Conservation (phyloP, 345 rosid genomes). For the Trapa incisa region DNA sequence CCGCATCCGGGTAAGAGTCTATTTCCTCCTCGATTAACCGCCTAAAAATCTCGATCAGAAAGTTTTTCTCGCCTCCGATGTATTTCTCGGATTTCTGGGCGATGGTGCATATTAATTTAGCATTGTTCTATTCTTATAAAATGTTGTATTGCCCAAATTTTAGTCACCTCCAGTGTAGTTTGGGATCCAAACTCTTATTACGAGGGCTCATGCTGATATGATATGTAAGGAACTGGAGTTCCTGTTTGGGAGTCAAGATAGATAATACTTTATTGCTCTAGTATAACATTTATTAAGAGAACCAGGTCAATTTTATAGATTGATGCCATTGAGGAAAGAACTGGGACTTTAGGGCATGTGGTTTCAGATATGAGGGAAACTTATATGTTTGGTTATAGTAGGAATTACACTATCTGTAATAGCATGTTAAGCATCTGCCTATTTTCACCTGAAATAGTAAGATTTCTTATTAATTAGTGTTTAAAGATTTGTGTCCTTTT, state of each 20-base stretch:
- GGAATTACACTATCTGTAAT: background rate
- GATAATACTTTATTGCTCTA: background rate
- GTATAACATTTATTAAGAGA: background rate
- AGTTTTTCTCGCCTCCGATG: background rate
- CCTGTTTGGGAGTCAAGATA: background rate
- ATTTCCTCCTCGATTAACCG: background rate
- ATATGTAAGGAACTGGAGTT: background rate
- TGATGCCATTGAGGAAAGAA: background rate
- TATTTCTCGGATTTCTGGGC: background rate
- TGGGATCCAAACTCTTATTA: background rate
- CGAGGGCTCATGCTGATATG: background rate
- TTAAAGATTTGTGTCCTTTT: background rate
- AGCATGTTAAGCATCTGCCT: background rate
- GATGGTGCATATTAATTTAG: background rate
- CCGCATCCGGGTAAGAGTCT: constrained; percentile 55
- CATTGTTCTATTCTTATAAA: background rate
- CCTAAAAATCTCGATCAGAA: background rate
- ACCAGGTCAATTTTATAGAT: background rate
- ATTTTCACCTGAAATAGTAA: background rate
- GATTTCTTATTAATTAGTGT: background rate
- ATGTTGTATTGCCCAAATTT: too few relatives aligned
- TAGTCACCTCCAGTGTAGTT: background rate
- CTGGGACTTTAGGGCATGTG: background rate
- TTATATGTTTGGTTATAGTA: background rate
- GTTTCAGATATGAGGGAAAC: background rate